Percentiles rank a stretch among this genome's conserved stretches.
phyloP scores from a whole-genome alignment of 768 basidiomycete species.

The Amanita exitialis region DNA sequence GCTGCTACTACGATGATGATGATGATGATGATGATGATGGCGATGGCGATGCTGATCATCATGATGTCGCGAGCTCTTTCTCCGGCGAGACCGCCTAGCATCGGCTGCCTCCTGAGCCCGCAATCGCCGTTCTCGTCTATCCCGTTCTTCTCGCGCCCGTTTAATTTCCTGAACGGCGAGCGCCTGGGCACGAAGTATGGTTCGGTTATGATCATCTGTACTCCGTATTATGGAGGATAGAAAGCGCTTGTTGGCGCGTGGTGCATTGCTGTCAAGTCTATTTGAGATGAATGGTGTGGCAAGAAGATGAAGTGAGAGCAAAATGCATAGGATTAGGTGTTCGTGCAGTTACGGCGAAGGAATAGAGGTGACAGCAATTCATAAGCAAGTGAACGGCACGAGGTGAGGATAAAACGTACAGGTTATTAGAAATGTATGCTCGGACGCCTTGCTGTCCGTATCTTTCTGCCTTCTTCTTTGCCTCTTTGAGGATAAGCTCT shows the following conservation, averaged over 20 bases:
- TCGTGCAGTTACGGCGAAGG: neutral
- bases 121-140: constrained; percentile 47
- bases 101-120: constrained; percentile 71
- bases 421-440: constrained; percentile 56
- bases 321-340: neutral
- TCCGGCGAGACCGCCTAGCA: constrained; percentile 28
- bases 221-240: constrained; percentile 79
- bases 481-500: constrained; percentile 85
- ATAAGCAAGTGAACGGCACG: neutral
- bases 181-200: constrained; percentile 66
- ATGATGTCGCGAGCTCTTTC: neutral
- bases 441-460: constrained; percentile 71
- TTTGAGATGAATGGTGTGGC: neutral
- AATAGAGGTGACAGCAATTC: neutral
- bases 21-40: neutral
- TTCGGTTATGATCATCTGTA: constrained; percentile 94
- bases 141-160: constrained; percentile 53
- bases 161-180: constrained; percentile 67
- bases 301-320: neutral
- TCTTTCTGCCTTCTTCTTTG: constrained; percentile 79
- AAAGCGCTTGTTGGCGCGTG: constrained; percentile 77
- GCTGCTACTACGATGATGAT: neutral
- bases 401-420: constrained; percentile 23
- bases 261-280: constrained; percentile 54
- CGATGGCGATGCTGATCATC: neutral